These are phyloP conservation scores for Penicillium waksmanii DNA, from an alignment of 495 filamentous ascomycete species.

Conservation along the genomic window DNA sequence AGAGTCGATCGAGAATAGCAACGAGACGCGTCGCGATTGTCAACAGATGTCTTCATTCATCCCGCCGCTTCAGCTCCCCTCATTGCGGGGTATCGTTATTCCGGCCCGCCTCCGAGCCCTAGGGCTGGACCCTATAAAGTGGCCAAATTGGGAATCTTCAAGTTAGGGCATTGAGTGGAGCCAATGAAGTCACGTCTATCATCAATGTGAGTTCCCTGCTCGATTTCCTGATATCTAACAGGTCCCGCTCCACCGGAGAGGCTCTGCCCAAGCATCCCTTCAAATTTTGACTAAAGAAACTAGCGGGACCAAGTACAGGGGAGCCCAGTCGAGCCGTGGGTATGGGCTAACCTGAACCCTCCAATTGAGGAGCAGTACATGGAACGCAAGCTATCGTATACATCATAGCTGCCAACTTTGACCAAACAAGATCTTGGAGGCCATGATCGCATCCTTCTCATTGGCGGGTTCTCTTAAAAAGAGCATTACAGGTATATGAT, in stretches of 20 bases:
- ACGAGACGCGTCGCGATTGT: slow-evolving; percentile 5
- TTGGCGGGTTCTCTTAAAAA: slow-evolving; percentile 5
- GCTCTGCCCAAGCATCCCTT: neutral
- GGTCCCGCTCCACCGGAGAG: neutral
- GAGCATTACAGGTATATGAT: slow-evolving; percentile 46
- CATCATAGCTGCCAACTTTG: slow-evolving; percentile 16
- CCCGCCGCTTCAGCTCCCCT: slow-evolving; percentile 30
- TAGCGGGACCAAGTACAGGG: neutral
- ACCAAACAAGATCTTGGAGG: neutral
- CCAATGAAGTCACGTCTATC: slow-evolving; percentile 27
- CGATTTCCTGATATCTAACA: neutral
- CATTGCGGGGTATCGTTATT: slow-evolving; percentile 32
- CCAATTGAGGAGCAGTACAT: no score
- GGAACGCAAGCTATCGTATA: neutral
- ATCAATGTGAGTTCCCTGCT: neutral
- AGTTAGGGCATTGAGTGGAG: slow-evolving; percentile 33
- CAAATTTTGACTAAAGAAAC: neutral
- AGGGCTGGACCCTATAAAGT: slow-evolving; percentile 35
- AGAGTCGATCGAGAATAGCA: neutral
- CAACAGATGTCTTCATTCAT: slow-evolving; percentile 8
- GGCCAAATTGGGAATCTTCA: slow-evolving; percentile 9
- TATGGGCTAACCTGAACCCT: no score
- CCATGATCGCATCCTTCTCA: neutral
- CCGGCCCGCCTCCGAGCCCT: slow-evolving; percentile 33
- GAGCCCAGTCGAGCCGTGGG: no score